These are phyloP conservation scores for Phytophthora hibernalis DNA, from an alignment of 352 stramenopile genomes.

Conservation along the genomic window DNA sequence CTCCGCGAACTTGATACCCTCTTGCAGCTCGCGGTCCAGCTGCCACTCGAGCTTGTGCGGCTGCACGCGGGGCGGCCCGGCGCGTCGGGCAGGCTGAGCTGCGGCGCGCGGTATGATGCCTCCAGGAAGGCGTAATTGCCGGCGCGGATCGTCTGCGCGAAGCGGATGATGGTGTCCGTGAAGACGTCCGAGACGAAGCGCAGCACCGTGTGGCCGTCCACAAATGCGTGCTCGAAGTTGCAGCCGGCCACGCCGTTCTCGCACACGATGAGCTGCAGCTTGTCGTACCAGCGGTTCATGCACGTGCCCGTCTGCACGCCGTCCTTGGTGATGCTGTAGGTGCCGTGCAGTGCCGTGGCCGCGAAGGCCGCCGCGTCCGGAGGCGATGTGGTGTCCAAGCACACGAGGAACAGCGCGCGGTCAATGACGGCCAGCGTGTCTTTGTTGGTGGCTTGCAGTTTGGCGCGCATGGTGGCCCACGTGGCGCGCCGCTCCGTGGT, in stretches of 20 bases:
- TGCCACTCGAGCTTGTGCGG: slow-evolving; percentile 94
- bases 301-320: slow-evolving; percentile 91
- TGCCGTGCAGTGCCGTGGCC: slow-evolving; percentile 92
- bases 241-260: slow-evolving; percentile 94
- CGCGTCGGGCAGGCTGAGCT: slow-evolving; percentile 50
- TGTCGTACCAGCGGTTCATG: slow-evolving; percentile 98
- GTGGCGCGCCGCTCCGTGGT: slow-evolving; percentile 91
- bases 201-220: slow-evolving; percentile 97
- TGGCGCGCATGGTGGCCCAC: slow-evolving; percentile 90
- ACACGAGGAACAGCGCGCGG: slow-evolving; percentile 94
- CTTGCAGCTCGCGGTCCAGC: slow-evolving; percentile 78
- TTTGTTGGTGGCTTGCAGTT: slow-evolving; percentile 79
- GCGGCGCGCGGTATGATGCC: slow-evolving; percentile 74
- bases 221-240: slow-evolving; percentile 98
- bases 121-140: slow-evolving; percentile 80
- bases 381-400: slow-evolving; percentile 93
- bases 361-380: slow-evolving; percentile 78
- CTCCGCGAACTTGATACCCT: slow-evolving; percentile 94
- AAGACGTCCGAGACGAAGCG: slow-evolving; percentile 91
- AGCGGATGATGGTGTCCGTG: slow-evolving; percentile 93
- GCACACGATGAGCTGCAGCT: slow-evolving; percentile 96
- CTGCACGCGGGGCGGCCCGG: slow-evolving; percentile 55
- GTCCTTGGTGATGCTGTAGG: slow-evolving; percentile 83
- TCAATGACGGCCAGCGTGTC: slow-evolving; percentile 92
- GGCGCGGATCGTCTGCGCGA: slow-evolving; percentile 94